These are phyloP conservation scores for Pyricularia sp. DNA, from an alignment of 2,329 filamentous ascomycete species.

Conservation along the genomic window DNA sequence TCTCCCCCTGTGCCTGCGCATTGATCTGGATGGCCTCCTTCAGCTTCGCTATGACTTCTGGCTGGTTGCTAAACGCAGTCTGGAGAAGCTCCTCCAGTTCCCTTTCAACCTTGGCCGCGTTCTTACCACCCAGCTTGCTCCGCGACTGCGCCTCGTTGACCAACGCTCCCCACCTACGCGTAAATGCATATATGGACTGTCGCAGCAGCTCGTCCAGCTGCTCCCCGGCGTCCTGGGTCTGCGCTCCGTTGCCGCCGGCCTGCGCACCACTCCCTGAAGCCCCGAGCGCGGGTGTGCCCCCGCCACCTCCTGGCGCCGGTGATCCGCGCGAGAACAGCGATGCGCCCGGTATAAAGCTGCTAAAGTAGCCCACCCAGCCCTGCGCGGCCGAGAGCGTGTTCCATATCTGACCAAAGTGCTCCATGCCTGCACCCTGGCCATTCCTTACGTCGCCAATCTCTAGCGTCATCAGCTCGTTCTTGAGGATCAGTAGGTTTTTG, in stretches of 20 bases:
- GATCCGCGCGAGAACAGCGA: constrained; percentile 28
- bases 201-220: constrained; percentile 50
- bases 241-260: constrained; percentile 15
- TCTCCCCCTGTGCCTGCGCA: constrained; percentile 34
- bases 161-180: constrained; percentile 42
- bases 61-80: constrained; percentile 44
- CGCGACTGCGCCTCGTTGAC: constrained; percentile 32
- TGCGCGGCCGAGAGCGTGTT: constrained; percentile 42
- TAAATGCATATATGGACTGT: constrained; percentile 50
- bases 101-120: constrained; percentile 37
- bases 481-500: constrained; percentile 86
- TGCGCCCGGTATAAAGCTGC: constrained; percentile 43
- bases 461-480: constrained; percentile 90
- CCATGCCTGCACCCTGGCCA: constrained; percentile 29
- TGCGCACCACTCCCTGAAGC: constrained; percentile 9
- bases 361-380: constrained; percentile 46
- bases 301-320: constrained; percentile 9
- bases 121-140: constrained; percentile 34
- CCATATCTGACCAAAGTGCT: constrained; percentile 54
- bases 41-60: constrained; percentile 44
- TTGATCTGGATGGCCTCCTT: constrained; percentile 49
- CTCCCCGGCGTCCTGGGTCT: constrained; percentile 45
- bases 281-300: constrained; percentile 7
- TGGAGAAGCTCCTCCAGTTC: constrained; percentile 44
- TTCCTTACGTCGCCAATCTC: constrained; percentile 66